Percentiles rank a stretch among this genome's conserved stretches.
Conservation (phyloP, 257 asterid genomes). For the Nicotiana attenuata region DNA sequence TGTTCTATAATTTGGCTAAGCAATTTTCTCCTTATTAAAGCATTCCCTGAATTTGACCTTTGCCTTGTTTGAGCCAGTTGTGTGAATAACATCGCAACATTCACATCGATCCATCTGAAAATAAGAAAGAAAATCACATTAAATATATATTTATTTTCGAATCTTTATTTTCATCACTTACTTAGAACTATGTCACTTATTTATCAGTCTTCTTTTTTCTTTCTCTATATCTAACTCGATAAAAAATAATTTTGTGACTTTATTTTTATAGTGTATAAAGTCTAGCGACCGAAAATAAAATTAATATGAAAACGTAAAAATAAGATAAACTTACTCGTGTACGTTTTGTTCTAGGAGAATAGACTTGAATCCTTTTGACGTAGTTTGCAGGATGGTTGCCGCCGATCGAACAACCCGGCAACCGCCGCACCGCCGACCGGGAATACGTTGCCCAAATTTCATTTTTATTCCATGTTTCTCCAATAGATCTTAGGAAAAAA, state of each 20-base stretch:
- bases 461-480: not conserved
- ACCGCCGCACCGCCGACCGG: conserved; percentile 25
- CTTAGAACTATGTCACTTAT: not conserved
- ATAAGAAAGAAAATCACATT: not conserved
- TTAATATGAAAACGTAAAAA: not conserved
- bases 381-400: conserved; percentile 49
- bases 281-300: too few species aligned
- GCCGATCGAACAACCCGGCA: conserved; percentile 21
- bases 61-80: conserved; percentile 18
- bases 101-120: conserved; percentile 46
- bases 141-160: not conserved
- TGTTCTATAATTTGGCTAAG: conserved; percentile 14
- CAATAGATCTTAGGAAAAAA: conserved; percentile 33
- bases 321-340: conserved; percentile 19
- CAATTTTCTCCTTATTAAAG: conserved; percentile 36
- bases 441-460: conserved; percentile 19
- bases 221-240: not conserved
- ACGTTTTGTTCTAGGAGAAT: conserved; percentile 23
- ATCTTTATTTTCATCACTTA: too few species aligned
- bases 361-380: conserved; percentile 19
- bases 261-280: not conserved
- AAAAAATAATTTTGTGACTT: too few species aligned
- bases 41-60: conserved; percentile 45
- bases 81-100: conserved; percentile 41
- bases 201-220: too few species aligned